Evolutionary conservation across 352 stramenopile genomes (phyloP).

Genomic region (Pythium biforme): DNA sequence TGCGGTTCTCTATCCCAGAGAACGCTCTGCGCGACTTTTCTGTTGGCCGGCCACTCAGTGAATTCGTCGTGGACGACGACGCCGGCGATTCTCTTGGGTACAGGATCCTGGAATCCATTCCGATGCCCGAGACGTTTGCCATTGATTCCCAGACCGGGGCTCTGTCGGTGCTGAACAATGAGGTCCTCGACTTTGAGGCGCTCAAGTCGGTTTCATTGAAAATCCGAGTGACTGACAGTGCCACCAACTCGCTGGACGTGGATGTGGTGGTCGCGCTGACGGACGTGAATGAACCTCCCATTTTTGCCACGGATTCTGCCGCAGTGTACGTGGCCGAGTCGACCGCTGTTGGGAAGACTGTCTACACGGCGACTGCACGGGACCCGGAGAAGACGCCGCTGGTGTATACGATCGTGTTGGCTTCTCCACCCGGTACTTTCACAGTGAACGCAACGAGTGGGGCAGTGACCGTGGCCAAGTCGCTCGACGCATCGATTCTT

Average conservation of each 20-base stretch:
- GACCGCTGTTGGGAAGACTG: background rate
- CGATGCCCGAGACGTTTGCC: slow-evolving; percentile 10
- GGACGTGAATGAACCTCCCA: slow-evolving; percentile 38
- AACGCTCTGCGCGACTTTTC: slow-evolving; percentile 16
- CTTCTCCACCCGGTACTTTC: slow-evolving; percentile 1
- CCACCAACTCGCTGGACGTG: slow-evolving; percentile 16
- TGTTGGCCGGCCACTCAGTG: slow-evolving; percentile 9
- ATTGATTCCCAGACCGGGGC: slow-evolving; percentile 1
- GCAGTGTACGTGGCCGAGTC: slow-evolving; percentile 16
- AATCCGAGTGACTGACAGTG: slow-evolving; percentile 22
- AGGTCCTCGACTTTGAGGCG: slow-evolving; percentile 23
- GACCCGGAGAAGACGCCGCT: slow-evolving; percentile 17
- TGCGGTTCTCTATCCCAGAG: slow-evolving; percentile 22
- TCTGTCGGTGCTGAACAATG: slow-evolving; percentile 4
- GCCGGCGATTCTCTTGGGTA: slow-evolving; percentile 20
- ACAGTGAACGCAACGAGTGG: background rate
- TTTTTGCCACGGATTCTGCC: slow-evolving; percentile 20
- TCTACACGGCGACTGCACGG: slow-evolving; percentile 10
- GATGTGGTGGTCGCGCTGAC: slow-evolving; percentile 23
- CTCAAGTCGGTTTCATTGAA: slow-evolving; percentile 10
- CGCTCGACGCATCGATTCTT: slow-evolving; percentile 1
- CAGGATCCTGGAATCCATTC: slow-evolving; percentile 7
- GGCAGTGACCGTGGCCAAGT: background rate
- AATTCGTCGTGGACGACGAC: slow-evolving; percentile 27
- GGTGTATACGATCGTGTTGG: background rate